Base-by-base conservation (phyloP, 495 filamentous ascomycete genomes). In the Eremomyces bilateralis region DNA sequence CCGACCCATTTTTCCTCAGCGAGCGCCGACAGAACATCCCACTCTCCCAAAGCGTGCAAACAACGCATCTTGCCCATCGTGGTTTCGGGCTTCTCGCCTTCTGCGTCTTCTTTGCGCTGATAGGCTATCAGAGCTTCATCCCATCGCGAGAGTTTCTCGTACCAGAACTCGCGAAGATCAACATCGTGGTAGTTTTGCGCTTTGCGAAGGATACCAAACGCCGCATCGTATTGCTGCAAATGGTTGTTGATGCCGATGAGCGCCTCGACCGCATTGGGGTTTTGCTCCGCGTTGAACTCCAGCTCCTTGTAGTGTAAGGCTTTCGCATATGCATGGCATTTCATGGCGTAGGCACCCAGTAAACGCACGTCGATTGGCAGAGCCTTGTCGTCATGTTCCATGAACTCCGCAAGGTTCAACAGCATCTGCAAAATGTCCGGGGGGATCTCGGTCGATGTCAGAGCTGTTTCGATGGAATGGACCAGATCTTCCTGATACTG, bases 61-160 rank as follows among this genome's bases (percentile, higher is more conserved):
- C 88, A 99, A 13, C 90, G 76, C 88, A 99, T 99, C 55, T 97
- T 95, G 40, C 88, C 88, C 82, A 95, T 93, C 3, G 85, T 85
- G 21, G 94, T 73, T 35, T 94, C 84, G 41, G 95, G 76, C 0
- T 76, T 78, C 4, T 65, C 64, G 8, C 62, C 68, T 30, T 91
- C 79, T 5, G 73, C 67, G 36, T 53, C 58, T 42, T 80, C 75
- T 13, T 81, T 73, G 39, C 78, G 71, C 41, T 81, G 73, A 44
- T 95, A 97, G 25, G 83, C 84, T 34, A 71, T 67, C 40, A 97
- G 63, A n/a, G 88, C 88, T 53, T 97, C 88, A 44, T 97, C 88
- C 90, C 90, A 97, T 33, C 88, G 77, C 47, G 93, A 79, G 17
- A 97, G 62, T 51, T 94, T 97, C 59, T 95, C 88, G 42, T 91